phyloP scores from a whole-genome alignment of 352 stramenopile genomes.

The Hyaloperonospora brassicae region DNA sequence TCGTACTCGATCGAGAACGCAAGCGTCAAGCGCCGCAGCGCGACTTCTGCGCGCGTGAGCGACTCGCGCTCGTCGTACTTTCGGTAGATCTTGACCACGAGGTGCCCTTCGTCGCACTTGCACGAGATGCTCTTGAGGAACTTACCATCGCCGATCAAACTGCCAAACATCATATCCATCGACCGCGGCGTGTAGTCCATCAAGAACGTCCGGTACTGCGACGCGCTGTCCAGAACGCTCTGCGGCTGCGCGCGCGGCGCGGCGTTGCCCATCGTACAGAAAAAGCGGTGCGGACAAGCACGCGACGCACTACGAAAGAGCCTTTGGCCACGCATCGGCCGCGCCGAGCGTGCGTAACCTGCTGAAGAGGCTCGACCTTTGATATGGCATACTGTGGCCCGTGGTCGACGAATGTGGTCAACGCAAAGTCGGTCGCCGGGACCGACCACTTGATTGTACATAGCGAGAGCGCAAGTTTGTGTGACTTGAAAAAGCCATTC shows the following conservation, averaged over 20 bases:
- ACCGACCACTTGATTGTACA: too few species aligned
- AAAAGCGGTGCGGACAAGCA: background rate
- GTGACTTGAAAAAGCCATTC: too few species aligned
- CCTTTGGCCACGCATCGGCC: too few species aligned
- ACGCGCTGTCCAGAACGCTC: slow-evolving; percentile 72
- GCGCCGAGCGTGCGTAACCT: too few species aligned
- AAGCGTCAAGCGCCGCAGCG: slow-evolving; percentile 42
- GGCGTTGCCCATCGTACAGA: slow-evolving; percentile 63
- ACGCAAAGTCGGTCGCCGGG: too few species aligned
- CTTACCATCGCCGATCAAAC: slow-evolving; percentile 82
- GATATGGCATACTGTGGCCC: too few species aligned
- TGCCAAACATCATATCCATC: slow-evolving; percentile 84
- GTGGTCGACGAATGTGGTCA: too few species aligned
- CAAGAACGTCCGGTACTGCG: slow-evolving; percentile 81
- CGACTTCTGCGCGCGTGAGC: slow-evolving; percentile 42
- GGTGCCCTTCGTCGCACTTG: slow-evolving; percentile 75
- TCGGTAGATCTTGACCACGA: slow-evolving; percentile 86
- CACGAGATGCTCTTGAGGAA: slow-evolving; percentile 87
- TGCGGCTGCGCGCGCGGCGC: slow-evolving; percentile 69
- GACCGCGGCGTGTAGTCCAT: slow-evolving; percentile 79
- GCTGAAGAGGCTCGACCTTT: too few species aligned
- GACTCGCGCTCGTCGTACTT: slow-evolving; percentile 75
- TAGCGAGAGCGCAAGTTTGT: too few species aligned
- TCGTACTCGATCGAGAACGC: slow-evolving; percentile 63
- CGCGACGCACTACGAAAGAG: background rate